These are phyloP conservation scores for Scedosporium apiospermum DNA, from an alignment of 2,329 filamentous ascomycete species.

Conservation along the genomic window DNA sequence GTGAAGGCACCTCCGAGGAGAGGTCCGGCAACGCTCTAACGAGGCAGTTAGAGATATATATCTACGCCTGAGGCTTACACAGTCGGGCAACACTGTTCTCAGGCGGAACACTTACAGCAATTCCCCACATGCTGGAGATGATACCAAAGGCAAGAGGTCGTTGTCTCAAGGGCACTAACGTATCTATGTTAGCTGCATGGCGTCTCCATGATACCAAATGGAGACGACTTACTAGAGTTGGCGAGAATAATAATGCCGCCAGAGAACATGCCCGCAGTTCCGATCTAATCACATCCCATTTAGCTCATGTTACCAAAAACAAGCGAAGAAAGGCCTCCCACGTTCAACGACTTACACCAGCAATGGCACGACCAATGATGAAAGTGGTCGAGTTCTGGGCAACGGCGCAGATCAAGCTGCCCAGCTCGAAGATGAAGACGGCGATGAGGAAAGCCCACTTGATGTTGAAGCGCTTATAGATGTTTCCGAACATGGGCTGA, in stretches of 20 bases:
- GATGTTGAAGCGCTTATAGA: constrained; percentile 41
- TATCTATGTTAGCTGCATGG: too few relatives aligned
- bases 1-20: constrained; percentile 41
- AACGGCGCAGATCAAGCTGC: constrained; percentile 33
- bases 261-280: constrained; percentile 40
- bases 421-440: constrained; percentile 33
- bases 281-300: constrained; percentile 21
- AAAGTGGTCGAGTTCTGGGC: constrained; percentile 36
- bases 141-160: constrained; percentile 45
- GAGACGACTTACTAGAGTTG: constrained; percentile 23
- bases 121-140: constrained; percentile 46
- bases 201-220: background rate
- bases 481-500: constrained; percentile 38
- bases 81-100: background rate
- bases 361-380: constrained; percentile 42
- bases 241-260: constrained; percentile 39
- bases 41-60: background rate
- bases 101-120: constrained; percentile 25
- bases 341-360: constrained; percentile 24
- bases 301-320: background rate
- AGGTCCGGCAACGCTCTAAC: constrained; percentile 32
- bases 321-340: too few relatives aligned
- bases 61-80: background rate
- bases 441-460: constrained; percentile 33
- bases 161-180: constrained; percentile 39